A percentile compares a stretch with the other conserved stretches of the same genome.
Evolutionary conservation across 495 filamentous ascomycete species (phyloP).

Genomic region (Staphylotrichum tortipilum): DNA sequence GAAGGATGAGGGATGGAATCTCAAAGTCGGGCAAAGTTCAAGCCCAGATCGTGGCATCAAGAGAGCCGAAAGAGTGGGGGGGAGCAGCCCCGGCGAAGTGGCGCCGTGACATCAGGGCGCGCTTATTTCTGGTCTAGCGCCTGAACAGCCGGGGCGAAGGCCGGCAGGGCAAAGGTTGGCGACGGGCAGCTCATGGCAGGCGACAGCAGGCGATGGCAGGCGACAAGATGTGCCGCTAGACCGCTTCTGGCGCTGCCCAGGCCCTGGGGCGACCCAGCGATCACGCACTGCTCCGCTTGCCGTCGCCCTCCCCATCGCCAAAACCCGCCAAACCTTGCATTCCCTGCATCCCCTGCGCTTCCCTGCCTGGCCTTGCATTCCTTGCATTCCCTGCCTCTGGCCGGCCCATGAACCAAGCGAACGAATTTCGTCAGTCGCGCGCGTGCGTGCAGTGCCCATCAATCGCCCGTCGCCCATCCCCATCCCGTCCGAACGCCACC

Average conservation of each 20-base stretch:
- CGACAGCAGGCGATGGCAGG: no score
- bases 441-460: no score
- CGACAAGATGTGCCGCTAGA: no score
- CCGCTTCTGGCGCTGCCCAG: constrained; percentile 8
- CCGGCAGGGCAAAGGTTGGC: no score
- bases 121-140: constrained; percentile 15
- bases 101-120: constrained; percentile 12
- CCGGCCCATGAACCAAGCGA: no score
- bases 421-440: constrained; percentile 15
- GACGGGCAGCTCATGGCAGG: no score
- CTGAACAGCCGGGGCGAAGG: constrained; percentile 16
- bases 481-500: no score
- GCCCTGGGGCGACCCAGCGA: constrained; percentile 15
- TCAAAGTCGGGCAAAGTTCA: no score
- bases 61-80: not conserved
- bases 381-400: constrained; percentile 16
- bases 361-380: constrained; percentile 28
- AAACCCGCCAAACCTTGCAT: no score
- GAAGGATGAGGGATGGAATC: not conserved
- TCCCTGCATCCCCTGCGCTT: constrained; percentile 18
- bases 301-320: constrained; percentile 21
- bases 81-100: not conserved
- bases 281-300: constrained; percentile 24
- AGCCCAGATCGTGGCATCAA: not conserved
- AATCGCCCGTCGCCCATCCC: no score